Percentiles rank a stretch among this genome's conserved stretches.
phyloP scores from a whole-genome alignment of 495 filamentous ascomycete species.

The Penicillium robsamsonii region DNA sequence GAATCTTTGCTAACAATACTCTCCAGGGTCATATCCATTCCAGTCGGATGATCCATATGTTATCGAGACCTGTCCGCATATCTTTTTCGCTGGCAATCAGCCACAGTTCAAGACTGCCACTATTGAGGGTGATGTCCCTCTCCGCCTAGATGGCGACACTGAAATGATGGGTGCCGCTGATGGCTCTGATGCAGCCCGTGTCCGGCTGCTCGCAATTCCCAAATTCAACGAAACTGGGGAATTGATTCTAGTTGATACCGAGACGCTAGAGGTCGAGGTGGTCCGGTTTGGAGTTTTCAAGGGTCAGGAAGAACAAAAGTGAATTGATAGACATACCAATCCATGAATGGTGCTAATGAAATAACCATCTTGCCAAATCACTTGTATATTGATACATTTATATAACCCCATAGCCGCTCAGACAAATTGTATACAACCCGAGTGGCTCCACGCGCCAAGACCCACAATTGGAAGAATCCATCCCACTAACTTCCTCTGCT shows the following conservation, averaged over 20 bases:
- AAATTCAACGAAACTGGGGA: constrained; percentile 77
- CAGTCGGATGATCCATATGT: constrained; percentile 89
- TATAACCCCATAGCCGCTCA: not conserved
- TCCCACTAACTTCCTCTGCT: constrained; percentile 6
- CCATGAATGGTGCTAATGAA: constrained; percentile 5
- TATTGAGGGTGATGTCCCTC: constrained; percentile 54
- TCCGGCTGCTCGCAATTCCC: constrained; percentile 76
- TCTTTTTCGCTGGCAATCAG: constrained; percentile 90
- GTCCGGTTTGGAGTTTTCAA: constrained; percentile 62
- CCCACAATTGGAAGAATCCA: constrained; percentile 14
- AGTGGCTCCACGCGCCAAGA: constrained; percentile 22
- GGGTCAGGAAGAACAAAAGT: constrained; percentile 44
- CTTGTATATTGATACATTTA: not conserved
- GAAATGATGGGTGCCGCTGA: constrained; percentile 41
- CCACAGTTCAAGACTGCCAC: constrained; percentile 73
- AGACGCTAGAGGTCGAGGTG: constrained; percentile 74
- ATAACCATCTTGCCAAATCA: not conserved
- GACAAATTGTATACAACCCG: not conserved
- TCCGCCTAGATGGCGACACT: constrained; percentile 39
- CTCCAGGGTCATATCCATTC: constrained; percentile 88
- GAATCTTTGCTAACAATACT: constrained; percentile 11
- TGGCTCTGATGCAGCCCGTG: constrained; percentile 57
- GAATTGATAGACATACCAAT: constrained; percentile 15
- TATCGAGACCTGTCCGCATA: constrained; percentile 75
- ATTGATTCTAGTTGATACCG: constrained; percentile 80